Evolutionary conservation across 257 asterid species (phyloP), one percentile per base, ranked within the genome.

Genomic region (Cinchona pubescens): DNA sequence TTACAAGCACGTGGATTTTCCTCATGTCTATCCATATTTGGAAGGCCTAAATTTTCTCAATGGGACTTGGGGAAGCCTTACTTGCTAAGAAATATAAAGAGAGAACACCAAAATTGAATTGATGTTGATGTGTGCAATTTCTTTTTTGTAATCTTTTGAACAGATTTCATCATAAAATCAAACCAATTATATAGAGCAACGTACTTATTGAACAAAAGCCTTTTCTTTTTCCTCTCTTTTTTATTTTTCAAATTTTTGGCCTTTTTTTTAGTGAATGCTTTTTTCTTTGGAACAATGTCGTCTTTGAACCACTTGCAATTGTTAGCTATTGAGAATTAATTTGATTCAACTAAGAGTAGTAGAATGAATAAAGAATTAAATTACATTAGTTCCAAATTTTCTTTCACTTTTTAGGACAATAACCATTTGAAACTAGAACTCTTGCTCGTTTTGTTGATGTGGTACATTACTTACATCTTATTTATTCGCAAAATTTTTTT

Each of bases 71-170:
- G 48, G 32, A 69, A 40, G 38, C 37, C 81, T 72, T 72, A 69
- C 61, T 12, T 61, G 70, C 71, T 81, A 78, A 81, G 85, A 66
- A 78, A 81, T 30, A 56, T 43, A 32, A 77, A 77, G 27, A 43
- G 12, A 38, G 11, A 71, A 75, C 67, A 80, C 40, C 56, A 40
- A 15, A n/a, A 37, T 72, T 27, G 70, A 60, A 72, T 29, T 77
- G 71, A 51, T 73, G 76, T 48, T 23, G 72, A 35, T 62, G 67
- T 76, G 32, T 69, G 45, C 38, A 53, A 18, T 40, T 16, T 62
- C 71, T 55, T n/a, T 74, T 74, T 43, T 34, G 15, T 23, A 43
- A 72, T n/a, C n/a, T n/a, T n/a, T n/a, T n/a, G n/a, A 77, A 73
- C 32, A 51, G 49, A 53, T 38, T 62, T 42, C 45, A 49, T 62